Conservation (phyloP, 257 asterid species). For the Solanum pimpinellifolium region DNA sequence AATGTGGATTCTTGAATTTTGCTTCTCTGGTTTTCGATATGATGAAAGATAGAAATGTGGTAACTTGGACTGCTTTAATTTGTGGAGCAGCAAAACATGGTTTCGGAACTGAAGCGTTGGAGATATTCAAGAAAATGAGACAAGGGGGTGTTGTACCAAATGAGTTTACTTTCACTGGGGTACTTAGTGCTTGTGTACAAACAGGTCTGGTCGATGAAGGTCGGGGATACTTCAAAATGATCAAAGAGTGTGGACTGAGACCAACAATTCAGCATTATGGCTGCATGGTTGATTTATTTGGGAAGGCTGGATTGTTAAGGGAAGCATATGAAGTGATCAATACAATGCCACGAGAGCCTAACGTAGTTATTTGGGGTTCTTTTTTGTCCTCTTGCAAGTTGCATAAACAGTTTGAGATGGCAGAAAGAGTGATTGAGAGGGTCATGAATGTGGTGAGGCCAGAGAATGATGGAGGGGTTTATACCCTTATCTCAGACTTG, state of each 20-base stretch:
- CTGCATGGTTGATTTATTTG: conserved; percentile 62
- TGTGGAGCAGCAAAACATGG: conserved; percentile 49
- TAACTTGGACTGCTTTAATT: conserved; percentile 54
- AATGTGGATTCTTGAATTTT: conserved; percentile 38
- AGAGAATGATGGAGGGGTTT: conserved; percentile 53
- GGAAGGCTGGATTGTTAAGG: conserved; percentile 46
- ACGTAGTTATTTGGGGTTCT: conserved; percentile 58
- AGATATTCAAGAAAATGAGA: conserved; percentile 42
- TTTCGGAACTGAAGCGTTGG: conserved; percentile 25
- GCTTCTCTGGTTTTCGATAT: conserved; percentile 31
- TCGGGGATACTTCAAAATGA: conserved; percentile 36
- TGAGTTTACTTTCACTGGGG: conserved; percentile 56
- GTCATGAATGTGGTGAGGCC: conserved; percentile 43
- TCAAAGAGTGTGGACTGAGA: conserved; percentile 27
- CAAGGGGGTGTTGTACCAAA: conserved; percentile 37
- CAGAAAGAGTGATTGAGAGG: conserved; percentile 36
- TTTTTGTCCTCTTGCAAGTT: conserved; percentile 50
- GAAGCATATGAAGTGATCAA: conserved; percentile 48
- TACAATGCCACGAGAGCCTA: conserved; percentile 43
- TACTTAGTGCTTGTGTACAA: conserved; percentile 53
- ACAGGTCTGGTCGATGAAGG: conserved; percentile 60
- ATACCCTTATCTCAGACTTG: conserved; percentile 41
- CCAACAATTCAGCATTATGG: conserved; percentile 61
- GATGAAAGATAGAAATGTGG: conserved; percentile 34
- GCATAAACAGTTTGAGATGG: conserved; percentile 48